A percentile compares a stretch with the other conserved stretches of the same genome.
phyloP scores from a whole-genome alignment of 2,329 filamentous ascomycete genomes.

The Cladosporium halotolerans region DNA sequence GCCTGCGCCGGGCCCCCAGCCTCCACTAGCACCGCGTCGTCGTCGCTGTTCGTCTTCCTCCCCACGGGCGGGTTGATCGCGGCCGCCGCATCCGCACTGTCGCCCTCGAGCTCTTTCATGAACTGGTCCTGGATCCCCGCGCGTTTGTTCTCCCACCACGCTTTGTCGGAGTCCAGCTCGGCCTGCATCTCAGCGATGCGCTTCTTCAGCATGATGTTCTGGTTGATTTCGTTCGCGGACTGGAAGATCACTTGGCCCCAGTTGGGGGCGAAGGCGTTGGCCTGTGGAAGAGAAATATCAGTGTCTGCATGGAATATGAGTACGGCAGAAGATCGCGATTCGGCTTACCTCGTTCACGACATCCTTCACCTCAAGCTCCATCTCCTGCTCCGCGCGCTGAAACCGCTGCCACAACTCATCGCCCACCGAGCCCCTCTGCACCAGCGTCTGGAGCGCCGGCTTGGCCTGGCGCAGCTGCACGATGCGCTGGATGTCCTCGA shows the following conservation, averaged over 20 bases:
- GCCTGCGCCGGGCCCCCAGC: constrained; percentile 42
- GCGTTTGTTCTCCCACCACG: constrained; percentile 87
- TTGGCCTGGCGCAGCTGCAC: constrained; percentile 85
- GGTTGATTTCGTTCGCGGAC: constrained; percentile 89
- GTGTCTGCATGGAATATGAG: constrained; percentile 7
- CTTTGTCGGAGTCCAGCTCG: constrained; percentile 66
- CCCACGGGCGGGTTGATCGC: constrained; percentile 17
- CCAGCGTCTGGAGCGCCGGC: constrained; percentile 71
- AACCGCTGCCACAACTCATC: constrained; percentile 96
- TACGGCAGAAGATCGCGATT: neutral
- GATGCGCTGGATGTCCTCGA: constrained; percentile 88
- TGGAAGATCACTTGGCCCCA: constrained; percentile 98
- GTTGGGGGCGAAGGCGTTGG: constrained; percentile 78
- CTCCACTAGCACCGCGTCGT: constrained; percentile 75
- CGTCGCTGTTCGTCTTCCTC: constrained; percentile 48
- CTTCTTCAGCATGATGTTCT: constrained; percentile 71
- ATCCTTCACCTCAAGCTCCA: constrained; percentile 91
- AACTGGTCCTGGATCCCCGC: constrained; percentile 67
- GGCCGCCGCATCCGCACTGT: constrained; percentile 32
- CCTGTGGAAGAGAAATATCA: constrained; percentile 46
- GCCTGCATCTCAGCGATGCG: constrained; percentile 68
- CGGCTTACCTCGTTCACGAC: constrained; percentile 76
- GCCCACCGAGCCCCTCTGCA: constrained; percentile 87
- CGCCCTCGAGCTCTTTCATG: constrained; percentile 70
- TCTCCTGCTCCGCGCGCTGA: constrained; percentile 87